A percentile compares a stretch with the other conserved stretches of the same genome.
Evolutionary conservation across 1,139 yeast species (phyloP).

Genomic region (Diutina sp.): DNA sequence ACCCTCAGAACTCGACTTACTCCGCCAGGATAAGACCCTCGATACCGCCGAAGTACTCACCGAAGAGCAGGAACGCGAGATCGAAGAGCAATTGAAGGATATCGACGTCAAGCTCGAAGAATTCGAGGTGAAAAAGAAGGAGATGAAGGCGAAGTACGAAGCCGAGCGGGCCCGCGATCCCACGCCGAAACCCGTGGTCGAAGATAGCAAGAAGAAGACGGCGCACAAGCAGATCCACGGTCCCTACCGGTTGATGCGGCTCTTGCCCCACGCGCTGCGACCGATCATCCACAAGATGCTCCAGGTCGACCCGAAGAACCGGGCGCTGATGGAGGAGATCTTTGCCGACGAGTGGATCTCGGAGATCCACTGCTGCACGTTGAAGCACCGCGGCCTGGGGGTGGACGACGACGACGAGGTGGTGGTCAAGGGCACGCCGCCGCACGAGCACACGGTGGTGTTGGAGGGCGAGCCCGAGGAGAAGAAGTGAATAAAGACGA

Average conservation of each 20-base stretch:
- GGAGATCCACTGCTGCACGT: constrained; percentile 38
- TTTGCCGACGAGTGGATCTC: constrained; percentile 60
- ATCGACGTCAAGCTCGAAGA: constrained; percentile 27
- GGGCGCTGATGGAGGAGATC: constrained; percentile 63
- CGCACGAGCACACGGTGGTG: constrained; percentile 30
- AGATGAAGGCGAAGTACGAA: constrained; percentile 20
- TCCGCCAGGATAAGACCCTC: constrained; percentile 3
- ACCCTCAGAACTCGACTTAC: neutral
- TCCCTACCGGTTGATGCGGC: constrained; percentile 77
- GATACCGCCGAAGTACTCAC: constrained; percentile 16
- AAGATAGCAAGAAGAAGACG: constrained; percentile 13
- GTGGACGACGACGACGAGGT: constrained; percentile 25
- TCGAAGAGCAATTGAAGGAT: constrained; percentile 7
- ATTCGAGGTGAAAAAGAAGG: constrained; percentile 23
- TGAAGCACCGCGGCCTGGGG: constrained; percentile 10
- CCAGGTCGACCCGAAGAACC: constrained; percentile 47
- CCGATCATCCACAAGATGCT: constrained; percentile 68
- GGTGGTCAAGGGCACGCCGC: constrained; percentile 25
- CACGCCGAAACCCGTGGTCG: constrained; percentile 5
- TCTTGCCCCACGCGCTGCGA: constrained; percentile 79
- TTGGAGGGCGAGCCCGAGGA: constrained; percentile 9
- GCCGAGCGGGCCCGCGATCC: constrained; percentile 9
- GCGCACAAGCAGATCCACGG: constrained; percentile 46
- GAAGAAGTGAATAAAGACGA: neutral
- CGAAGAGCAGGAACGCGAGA: constrained; percentile 14